phyloP scores from a whole-genome alignment of 306 rosid species.

The Ziziphus jujuba region DNA sequence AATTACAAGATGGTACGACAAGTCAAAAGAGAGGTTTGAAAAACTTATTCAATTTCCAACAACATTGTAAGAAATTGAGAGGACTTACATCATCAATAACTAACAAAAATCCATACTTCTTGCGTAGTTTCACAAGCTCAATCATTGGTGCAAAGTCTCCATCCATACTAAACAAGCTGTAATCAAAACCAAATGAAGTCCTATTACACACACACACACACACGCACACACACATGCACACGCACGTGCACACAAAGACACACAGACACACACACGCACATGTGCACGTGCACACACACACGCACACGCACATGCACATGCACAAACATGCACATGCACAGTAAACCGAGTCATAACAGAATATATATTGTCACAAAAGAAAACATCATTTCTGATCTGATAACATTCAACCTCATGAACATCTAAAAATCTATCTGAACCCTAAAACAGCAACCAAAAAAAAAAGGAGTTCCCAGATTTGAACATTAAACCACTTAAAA shows the following conservation, averaged over 20 bases:
- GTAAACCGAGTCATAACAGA: background rate
- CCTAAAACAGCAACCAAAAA: background rate
- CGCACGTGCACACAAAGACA: too few species aligned
- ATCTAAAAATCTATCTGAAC: too few species aligned
- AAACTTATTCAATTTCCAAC: background rate
- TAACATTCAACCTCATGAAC: too few species aligned
- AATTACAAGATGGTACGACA: background rate
- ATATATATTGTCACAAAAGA: too few species aligned
- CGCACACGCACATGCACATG: too few species aligned
- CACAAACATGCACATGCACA: too few species aligned
- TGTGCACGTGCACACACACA: too few species aligned
- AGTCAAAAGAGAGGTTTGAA: background rate
- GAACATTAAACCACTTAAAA: background rate
- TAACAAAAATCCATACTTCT: conserved; percentile 72
- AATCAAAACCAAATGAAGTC: conserved; percentile 4
- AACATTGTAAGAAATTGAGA: conserved; percentile 8
- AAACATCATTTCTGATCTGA: too few species aligned
- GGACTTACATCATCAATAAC: conserved; percentile 85
- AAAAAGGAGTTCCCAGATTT: background rate
- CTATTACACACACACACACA: background rate
- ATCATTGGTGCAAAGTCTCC: conserved; percentile 89
- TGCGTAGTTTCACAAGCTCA: conserved; percentile 75
- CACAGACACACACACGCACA: too few species aligned
- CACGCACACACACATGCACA: too few species aligned
- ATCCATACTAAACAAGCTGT: conserved; percentile 99